Conservation (phyloP, 306 rosid species). For the Vigna mungo region DNA sequence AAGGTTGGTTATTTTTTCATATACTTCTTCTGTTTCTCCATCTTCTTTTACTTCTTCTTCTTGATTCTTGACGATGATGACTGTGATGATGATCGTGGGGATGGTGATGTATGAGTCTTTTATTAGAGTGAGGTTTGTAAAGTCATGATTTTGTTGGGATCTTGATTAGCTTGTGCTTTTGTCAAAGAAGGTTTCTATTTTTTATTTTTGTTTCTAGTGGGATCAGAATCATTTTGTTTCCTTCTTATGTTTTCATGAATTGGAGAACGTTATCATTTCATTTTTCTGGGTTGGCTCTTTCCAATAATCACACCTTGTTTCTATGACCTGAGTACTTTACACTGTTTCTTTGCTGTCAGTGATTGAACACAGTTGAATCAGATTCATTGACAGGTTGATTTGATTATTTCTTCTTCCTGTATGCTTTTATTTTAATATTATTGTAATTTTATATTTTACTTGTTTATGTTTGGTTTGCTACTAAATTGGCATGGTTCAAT, state of each 20-base stretch:
- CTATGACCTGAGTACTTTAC: slow-evolving; percentile 33
- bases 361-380: slow-evolving; percentile 44
- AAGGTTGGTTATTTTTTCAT: slow-evolving; percentile 52
- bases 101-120: slow-evolving; percentile 3
- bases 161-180: slow-evolving; percentile 60
- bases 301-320: slow-evolving; percentile 41
- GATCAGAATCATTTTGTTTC: slow-evolving; percentile 56
- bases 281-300: slow-evolving; percentile 42
- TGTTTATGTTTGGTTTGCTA: slow-evolving; percentile 22
- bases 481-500: slow-evolving; percentile 28
- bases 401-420: slow-evolving; percentile 32
- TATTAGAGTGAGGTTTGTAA: slow-evolving; percentile 27
- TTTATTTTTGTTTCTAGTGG: slow-evolving; percentile 38
- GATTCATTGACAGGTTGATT: slow-evolving; percentile 46
- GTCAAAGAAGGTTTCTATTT: slow-evolving; percentile 43
- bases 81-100: background rate
- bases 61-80: background rate
- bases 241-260: slow-evolving; percentile 44
- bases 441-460: background rate
- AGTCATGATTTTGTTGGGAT: slow-evolving; percentile 46
- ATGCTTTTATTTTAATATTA: slow-evolving; percentile 3
- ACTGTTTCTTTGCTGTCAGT: slow-evolving; percentile 43
- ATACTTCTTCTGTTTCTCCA: slow-evolving; percentile 30
- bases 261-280: slow-evolving; percentile 35
- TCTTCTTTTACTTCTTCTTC: background rate